A percentile compares a stretch with the other conserved stretches of the same genome.
Evolutionary conservation across 768 basidiomycete species (phyloP).

Genomic region (Gelatoporia subvermispora): DNA sequence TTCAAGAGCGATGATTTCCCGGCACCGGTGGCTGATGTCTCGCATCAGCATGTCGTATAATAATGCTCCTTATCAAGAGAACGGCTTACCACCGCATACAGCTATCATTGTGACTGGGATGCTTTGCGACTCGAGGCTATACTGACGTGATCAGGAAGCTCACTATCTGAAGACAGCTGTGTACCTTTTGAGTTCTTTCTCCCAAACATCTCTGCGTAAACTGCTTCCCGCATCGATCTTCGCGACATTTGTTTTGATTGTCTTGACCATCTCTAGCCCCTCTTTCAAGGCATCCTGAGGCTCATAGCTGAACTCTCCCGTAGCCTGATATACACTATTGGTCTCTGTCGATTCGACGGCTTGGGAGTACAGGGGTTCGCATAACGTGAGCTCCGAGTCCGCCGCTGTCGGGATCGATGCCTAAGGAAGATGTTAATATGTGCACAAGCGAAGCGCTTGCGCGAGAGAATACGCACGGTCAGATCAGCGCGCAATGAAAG

Average conservation of each 20-base stretch:
- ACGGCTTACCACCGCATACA: slow-evolving; percentile 50
- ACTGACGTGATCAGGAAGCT: not conserved
- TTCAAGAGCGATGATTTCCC: slow-evolving; percentile 61
- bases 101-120: slow-evolving; percentile 56
- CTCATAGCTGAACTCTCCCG: slow-evolving; percentile 38
- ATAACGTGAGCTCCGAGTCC: no score
- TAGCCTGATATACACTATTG: no score
- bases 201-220: slow-evolving; percentile 55
- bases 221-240: slow-evolving; percentile 47
- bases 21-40: slow-evolving; percentile 46
- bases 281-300: slow-evolving; percentile 47
- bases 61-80: not conserved
- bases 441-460: no score
- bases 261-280: slow-evolving; percentile 49
- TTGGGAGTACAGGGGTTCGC: no score
- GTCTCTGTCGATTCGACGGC: no score
- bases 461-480: no score
- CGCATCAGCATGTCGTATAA: not conserved
- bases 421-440: no score
- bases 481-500: no score
- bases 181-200: slow-evolving; percentile 46
- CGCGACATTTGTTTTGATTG: slow-evolving; percentile 38
- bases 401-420: no score
- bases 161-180: slow-evolving; percentile 8
- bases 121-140: slow-evolving; percentile 44